These are phyloP conservation scores for Scedosporium aurantiacum DNA, from an alignment of 2,329 filamentous ascomycete genomes.

Conservation along the genomic window DNA sequence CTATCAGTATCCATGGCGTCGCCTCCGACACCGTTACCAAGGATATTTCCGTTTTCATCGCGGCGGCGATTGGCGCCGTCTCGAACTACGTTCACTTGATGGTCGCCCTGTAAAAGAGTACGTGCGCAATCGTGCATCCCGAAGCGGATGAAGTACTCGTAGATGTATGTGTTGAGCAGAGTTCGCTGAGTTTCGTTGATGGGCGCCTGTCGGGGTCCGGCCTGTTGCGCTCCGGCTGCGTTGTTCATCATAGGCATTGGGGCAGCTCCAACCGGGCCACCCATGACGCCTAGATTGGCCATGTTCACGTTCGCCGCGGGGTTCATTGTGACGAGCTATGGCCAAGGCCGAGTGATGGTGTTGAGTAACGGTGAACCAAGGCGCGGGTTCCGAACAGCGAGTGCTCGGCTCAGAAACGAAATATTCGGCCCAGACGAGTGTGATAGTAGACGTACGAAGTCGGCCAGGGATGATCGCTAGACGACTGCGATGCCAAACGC, in stretches of 20 bases:
- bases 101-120: constrained; percentile 54
- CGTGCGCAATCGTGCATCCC: constrained; percentile 76
- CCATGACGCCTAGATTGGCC: constrained; percentile 59
- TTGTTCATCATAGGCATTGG: constrained; percentile 60
- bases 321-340: constrained; percentile 34
- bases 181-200: constrained; percentile 37
- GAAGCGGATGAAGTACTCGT: constrained; percentile 82
- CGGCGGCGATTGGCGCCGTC: constrained; percentile 58
- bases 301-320: constrained; percentile 43
- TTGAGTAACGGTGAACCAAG: too few relatives aligned
- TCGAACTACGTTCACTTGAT: constrained; percentile 56
- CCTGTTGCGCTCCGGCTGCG: constrained; percentile 21
- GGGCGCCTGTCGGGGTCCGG: constrained; percentile 4
- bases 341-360: too few relatives aligned
- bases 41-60: constrained; percentile 52
- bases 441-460: too few relatives aligned
- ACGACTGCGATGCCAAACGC: too few relatives aligned
- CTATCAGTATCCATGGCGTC: constrained; percentile 73
- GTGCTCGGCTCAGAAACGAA: too few relatives aligned
- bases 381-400: too few relatives aligned
- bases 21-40: constrained; percentile 58
- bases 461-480: too few relatives aligned
- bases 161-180: constrained; percentile 75
- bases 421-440: too few relatives aligned
- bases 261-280: constrained; percentile 44